phyloP scores from a whole-genome alignment of 2,329 filamentous ascomycete genomes.

The Atkinsonella hypoxylon region DNA sequence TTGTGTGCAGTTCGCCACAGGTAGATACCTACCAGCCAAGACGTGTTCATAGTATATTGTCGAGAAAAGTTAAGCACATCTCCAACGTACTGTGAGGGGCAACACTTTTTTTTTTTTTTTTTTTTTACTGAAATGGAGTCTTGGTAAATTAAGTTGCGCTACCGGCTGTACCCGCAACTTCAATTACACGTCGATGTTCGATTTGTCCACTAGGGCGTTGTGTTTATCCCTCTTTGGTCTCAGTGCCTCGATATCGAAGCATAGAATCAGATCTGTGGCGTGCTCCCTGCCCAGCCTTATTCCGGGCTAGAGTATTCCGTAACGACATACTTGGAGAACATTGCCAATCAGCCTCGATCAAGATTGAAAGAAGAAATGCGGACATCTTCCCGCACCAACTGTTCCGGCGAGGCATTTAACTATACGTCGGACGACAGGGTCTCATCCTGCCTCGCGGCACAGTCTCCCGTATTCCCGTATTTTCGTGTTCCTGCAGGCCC shows the following conservation, averaged over 20 bases:
- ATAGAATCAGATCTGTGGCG: background rate
- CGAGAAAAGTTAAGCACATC: too few relatives aligned
- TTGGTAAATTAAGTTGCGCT: background rate
- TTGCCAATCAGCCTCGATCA: too few relatives aligned
- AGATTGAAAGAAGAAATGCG: too few relatives aligned
- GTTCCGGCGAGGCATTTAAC: background rate
- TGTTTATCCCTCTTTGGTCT: background rate
- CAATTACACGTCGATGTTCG: constrained; percentile 2
- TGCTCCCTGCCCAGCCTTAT: too few relatives aligned
- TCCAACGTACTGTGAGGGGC: too few relatives aligned
- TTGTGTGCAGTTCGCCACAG: too few relatives aligned
- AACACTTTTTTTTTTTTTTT: background rate
- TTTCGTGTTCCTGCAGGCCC: background rate
- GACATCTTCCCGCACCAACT: background rate
- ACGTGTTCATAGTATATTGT: too few relatives aligned
- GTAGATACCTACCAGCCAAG: too few relatives aligned
- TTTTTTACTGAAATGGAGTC: background rate
- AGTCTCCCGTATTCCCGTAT: background rate
- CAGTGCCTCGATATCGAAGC: background rate
- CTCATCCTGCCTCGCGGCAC: background rate
- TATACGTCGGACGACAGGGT: background rate
- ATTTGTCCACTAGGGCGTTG: background rate
- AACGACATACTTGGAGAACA: too few relatives aligned
- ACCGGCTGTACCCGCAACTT: background rate
- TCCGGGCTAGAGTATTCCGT: too few relatives aligned